Percentiles rank a stretch among this genome's conserved stretches.
These are phyloP conservation scores for Kuraishia hungarica DNA, from an alignment of 805 yeast genomes.

Conservation along the genomic window DNA sequence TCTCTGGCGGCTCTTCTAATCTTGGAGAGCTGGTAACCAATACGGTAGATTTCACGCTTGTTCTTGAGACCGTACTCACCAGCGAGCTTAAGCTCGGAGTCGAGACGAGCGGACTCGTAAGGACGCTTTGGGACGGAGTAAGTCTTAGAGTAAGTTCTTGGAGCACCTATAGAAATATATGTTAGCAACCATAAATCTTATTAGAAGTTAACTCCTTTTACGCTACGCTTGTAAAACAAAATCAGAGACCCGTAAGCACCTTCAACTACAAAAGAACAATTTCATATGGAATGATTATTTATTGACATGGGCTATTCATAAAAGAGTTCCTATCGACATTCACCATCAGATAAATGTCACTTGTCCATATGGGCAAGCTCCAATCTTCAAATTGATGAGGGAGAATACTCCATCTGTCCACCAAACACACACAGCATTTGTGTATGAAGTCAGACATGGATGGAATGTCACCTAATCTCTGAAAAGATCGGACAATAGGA, in stretches of 20 bases:
- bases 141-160: conserved; percentile 99
- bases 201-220: background rate
- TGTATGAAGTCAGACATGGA: no score
- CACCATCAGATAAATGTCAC: background rate
- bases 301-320: conserved; percentile 1
- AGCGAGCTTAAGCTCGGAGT: conserved; percentile 97
- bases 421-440: no score
- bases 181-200: background rate
- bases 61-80: conserved; percentile 99
- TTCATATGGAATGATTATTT: conserved; percentile 1
- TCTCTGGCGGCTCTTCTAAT: conserved; percentile 99
- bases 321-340: conserved; percentile 1
- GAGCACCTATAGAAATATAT: conserved; percentile 59
- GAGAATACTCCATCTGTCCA: no score
- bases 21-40: conserved; percentile 98
- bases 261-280: background rate
- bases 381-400: background rate
- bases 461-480: background rate
- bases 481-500: background rate
- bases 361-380: background rate
- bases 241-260: background rate
- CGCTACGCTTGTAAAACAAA: background rate
- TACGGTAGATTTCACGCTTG: conserved; percentile 99
- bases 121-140: conserved; percentile 99
- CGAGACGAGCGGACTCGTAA: conserved; percentile 98